phyloP scores from a whole-genome alignment of 179 eudicot species.

The Spergularia azorica region DNA sequence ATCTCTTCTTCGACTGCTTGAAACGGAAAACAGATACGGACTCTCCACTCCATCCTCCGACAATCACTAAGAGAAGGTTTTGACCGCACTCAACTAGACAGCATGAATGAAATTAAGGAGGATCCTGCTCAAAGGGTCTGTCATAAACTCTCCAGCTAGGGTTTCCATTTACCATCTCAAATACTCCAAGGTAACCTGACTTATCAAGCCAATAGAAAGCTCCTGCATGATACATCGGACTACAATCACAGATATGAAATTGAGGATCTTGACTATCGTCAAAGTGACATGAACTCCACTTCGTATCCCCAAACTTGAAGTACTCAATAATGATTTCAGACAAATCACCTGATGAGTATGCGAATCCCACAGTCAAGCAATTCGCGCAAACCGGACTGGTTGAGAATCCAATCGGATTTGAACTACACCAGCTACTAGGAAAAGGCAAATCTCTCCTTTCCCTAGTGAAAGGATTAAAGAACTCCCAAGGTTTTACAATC shows the following conservation, averaged over 20 bases:
- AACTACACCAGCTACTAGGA: neutral
- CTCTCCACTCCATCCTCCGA: neutral
- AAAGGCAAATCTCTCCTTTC: conserved; percentile 4
- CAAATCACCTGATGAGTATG: neutral
- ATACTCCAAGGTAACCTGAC: conserved; percentile 12
- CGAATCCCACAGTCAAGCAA: conserved; percentile 5
- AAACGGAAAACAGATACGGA: conserved; percentile 6
- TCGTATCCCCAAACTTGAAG: neutral
- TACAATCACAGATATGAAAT: neutral
- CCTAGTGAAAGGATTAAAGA: conserved; percentile 24
- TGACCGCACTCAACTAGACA: conserved; percentile 1
- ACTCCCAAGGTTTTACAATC: neutral
- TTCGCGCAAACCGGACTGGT: conserved; percentile 12
- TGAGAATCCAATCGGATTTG: conserved; percentile 22
- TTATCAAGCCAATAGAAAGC: conserved; percentile 21
- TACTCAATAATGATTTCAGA: neutral
- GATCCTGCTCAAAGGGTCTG: neutral
- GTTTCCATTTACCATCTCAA: conserved; percentile 3
- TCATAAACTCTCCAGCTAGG: conserved; percentile 14
- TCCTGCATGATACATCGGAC: neutral
- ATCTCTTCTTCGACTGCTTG: neutral
- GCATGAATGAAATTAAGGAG: neutral
- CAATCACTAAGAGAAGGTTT: neutral
- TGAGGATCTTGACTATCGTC: neutral
- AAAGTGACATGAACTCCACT: neutral